Base-by-base conservation (phyloP, 495 filamentous ascomycete genomes). In the Trichoderma asperelloides region DNA sequence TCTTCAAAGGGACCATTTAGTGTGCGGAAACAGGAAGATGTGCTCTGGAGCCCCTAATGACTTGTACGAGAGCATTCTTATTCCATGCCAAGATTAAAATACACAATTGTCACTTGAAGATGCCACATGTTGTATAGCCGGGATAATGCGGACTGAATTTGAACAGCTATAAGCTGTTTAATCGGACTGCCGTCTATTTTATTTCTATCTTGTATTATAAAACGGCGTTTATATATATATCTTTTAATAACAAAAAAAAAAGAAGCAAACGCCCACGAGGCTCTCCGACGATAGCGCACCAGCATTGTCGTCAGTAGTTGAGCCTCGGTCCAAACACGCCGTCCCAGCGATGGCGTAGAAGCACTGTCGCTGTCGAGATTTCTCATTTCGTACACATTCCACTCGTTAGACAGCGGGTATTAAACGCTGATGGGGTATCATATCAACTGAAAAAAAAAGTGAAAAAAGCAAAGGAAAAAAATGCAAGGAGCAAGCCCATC, bases 341-440 rank as follows among this genome's bases (percentile, higher is more conserved):
- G 79, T 84, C 82, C 81, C 81, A 84, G 78, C 81, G 76, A 85
- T 85, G 80, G 82, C 81, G 82, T 79, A 82, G 71, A 43, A 78
- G 82, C 82, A 85, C 81, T 85, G 71, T 85, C 77, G 78, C 80
- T 75, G 79, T 80, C 81, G 78, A 79, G 75, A 60, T 28, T 37
- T 30, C 25, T 60, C 55, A 12, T 28, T 60, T 3, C 23, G 11
- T 21, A 27, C 62, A 67, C 64, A 68, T 64, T 62, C 40, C 23
- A 45, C 74, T 74, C 75, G 75, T 70, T 68, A 71, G 75, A 77
- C 75, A 73, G 72, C 72, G 79, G 80, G 81, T 83, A 77, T 73
- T 73, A 81, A 83, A 82, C 78, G 79, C 77, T 74, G 68, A 82
- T 85, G 82, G 83, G 83, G 83, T 85, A 85, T 85, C 83, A 82